These are phyloP conservation scores for Alternaria angustiovoidea DNA, from an alignment of 2,329 filamentous ascomycete genomes.

Conservation along the genomic window DNA sequence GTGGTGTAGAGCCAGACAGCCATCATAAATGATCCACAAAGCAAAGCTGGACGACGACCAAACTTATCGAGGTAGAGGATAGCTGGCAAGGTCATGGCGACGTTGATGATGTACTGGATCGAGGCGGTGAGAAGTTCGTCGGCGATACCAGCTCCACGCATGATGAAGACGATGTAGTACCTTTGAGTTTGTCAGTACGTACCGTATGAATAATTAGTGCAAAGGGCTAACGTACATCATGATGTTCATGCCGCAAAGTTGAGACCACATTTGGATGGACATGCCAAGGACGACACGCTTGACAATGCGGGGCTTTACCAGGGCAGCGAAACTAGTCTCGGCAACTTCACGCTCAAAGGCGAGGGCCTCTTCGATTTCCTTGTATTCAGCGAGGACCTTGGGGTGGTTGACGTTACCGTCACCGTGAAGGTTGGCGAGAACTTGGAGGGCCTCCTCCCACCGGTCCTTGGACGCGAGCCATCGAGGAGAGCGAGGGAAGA, in stretches of 20 bases:
- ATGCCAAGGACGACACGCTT: constrained; percentile 67
- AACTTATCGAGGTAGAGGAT: constrained; percentile 68
- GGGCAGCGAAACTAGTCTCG: constrained; percentile 58
- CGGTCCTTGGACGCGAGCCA: constrained; percentile 74
- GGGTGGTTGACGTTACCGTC: constrained; percentile 64
- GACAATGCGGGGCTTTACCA: constrained; percentile 62
- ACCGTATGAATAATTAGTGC: background rate
- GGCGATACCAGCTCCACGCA: constrained; percentile 65
- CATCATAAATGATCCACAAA: constrained; percentile 66
- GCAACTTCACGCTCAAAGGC: constrained; percentile 63
- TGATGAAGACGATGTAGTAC: constrained; percentile 66
- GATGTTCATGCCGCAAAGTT: constrained; percentile 68
- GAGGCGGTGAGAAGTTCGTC: constrained; percentile 67
- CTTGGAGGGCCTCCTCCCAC: constrained; percentile 69
- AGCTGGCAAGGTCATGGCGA: constrained; percentile 66
- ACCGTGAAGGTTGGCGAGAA: constrained; percentile 65
- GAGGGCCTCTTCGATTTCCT: constrained; percentile 66
- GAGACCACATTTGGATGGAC: constrained; percentile 67
- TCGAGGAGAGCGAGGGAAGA: constrained; percentile 64
- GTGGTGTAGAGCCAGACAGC: constrained; percentile 67
- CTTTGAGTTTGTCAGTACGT: constrained; percentile 3
- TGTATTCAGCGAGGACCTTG: constrained; percentile 69
- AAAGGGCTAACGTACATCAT: constrained; percentile 53
- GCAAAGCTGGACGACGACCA: constrained; percentile 65
- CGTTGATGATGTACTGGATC: constrained; percentile 72